Conservation (phyloP, 345 rosid genomes). For the Gynandropsis gynandra region DNA sequence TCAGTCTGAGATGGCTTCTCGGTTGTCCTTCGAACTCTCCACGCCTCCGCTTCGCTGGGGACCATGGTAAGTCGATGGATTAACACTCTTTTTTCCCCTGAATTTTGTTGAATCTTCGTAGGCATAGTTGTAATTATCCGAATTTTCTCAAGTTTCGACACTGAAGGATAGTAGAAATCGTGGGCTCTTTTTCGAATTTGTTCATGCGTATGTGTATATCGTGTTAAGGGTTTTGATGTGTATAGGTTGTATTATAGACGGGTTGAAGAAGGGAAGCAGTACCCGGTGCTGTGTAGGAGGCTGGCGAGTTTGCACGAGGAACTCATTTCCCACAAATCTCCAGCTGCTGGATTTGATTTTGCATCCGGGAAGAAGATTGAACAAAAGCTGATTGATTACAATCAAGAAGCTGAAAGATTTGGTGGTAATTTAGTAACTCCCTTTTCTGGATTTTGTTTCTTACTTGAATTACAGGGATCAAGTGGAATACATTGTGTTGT, state of each 20-base stretch:
- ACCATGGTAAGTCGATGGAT: constrained; percentile 48
- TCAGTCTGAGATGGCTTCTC: constrained; percentile 87
- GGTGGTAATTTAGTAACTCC: constrained; percentile 46
- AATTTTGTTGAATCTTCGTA: neutral
- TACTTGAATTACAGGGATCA: constrained; percentile 7
- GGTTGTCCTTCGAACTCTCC: constrained; percentile 71
- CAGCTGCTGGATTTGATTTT: constrained; percentile 80
- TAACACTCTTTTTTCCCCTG: neutral
- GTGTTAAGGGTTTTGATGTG: constrained; percentile 2
- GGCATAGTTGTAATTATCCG: too few relatives aligned
- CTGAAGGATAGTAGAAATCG: constrained; percentile 7
- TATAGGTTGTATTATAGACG: constrained; percentile 85
- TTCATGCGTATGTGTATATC: neutral
- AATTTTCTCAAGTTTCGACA: neutral
- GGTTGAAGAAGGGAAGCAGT: constrained; percentile 90
- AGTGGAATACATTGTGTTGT: neutral
- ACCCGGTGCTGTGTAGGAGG: constrained; percentile 73
- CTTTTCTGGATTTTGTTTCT: neutral
- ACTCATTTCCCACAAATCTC: constrained; percentile 69
- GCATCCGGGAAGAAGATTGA: constrained; percentile 82
- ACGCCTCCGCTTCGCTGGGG: constrained; percentile 95
- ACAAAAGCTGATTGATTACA: constrained; percentile 90
- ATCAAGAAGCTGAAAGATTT: constrained; percentile 91
- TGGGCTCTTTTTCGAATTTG: neutral
- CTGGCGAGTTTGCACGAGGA: constrained; percentile 67